Evolutionary conservation across 257 asterid species (phyloP).

Genomic region (Solanum virginianum): DNA sequence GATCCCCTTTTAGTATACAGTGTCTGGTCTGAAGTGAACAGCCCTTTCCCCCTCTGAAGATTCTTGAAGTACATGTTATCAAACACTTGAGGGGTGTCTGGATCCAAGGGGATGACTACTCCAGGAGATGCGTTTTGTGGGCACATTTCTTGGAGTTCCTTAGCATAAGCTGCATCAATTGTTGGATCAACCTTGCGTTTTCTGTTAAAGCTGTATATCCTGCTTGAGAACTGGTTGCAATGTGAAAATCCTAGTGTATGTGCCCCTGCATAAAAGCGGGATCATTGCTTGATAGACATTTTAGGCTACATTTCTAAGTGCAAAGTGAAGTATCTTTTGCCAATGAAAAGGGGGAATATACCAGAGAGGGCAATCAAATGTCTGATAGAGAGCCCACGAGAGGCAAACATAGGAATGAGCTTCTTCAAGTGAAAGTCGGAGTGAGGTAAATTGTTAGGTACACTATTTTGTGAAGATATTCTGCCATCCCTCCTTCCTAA

Average conservation of each 20-base stretch:
- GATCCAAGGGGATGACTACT: constrained; percentile 71
- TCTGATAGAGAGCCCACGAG: constrained; percentile 33
- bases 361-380: constrained; percentile 79
- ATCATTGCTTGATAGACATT: not conserved
- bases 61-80: constrained; percentile 59
- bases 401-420: constrained; percentile 32
- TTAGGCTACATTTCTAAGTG: not conserved
- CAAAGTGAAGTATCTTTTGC: not conserved
- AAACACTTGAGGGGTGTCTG: constrained; percentile 30
- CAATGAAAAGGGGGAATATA: not conserved
- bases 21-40: constrained; percentile 57
- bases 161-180: constrained; percentile 34
- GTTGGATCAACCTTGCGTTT: constrained; percentile 34
- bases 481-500: constrained; percentile 74
- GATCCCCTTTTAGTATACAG: constrained; percentile 47
- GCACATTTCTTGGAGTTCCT: constrained; percentile 49
- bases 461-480: constrained; percentile 41
- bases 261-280: constrained; percentile 29
- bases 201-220: constrained; percentile 49
- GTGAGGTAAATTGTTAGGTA: constrained; percentile 46
- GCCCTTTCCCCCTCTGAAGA: constrained; percentile 56
- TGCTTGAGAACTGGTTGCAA: constrained; percentile 50
- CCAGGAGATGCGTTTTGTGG: constrained; percentile 47
- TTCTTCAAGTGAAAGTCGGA: constrained; percentile 34
- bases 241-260: constrained; percentile 78